A percentile compares a stretch with the other conserved stretches of the same genome.
Conservation (phyloP, 441 rosid genomes). For the Sinapis alba region DNA sequence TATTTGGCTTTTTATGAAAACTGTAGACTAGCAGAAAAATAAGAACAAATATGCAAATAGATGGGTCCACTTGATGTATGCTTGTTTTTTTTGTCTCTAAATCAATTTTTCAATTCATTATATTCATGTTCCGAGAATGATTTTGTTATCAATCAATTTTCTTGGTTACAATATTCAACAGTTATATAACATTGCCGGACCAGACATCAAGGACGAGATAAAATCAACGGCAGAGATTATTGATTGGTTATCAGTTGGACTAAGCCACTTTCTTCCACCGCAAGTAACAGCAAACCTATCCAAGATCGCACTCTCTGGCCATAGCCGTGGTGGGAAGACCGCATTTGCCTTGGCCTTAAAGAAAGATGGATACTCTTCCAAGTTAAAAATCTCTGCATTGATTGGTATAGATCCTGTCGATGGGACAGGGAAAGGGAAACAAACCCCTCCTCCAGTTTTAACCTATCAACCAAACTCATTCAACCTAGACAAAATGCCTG, state of each 20-base stretch:
- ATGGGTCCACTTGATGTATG: neutral
- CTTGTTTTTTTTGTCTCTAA: neutral
- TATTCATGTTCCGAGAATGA: neutral
- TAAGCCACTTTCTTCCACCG: neutral
- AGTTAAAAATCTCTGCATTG: neutral
- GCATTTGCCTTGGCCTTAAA: neutral
- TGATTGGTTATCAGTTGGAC: neutral
- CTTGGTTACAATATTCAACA: neutral
- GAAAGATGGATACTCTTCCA: neutral
- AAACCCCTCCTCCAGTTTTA: slow-evolving; percentile 3
- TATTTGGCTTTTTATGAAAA: neutral
- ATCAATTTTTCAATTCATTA: neutral
- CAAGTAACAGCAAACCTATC: neutral
- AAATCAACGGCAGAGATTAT: neutral
- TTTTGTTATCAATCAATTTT: neutral
- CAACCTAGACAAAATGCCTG: neutral
- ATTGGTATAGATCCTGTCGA: neutral
- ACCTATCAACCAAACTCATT: neutral
- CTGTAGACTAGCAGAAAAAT: neutral
- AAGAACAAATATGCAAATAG: neutral
- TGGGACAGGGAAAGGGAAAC: neutral
- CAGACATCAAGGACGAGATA: neutral
- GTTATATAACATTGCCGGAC: neutral
- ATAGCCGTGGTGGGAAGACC: neutral
- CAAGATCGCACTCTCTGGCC: neutral